Base-by-base conservation (phyloP, 257 asterid species). In the Catharanthus roseus region DNA sequence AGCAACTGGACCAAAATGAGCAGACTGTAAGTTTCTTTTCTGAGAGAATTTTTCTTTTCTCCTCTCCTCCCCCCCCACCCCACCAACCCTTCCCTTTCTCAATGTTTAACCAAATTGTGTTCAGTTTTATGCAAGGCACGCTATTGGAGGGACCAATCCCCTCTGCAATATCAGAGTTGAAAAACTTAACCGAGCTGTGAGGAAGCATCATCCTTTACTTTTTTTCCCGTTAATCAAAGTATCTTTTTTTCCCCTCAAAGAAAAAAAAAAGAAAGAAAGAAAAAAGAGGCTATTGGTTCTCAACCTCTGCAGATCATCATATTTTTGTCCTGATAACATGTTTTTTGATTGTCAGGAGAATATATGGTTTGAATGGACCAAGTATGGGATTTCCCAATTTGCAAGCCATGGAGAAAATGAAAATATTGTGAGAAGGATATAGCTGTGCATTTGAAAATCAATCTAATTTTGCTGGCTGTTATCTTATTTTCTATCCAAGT, bases 111-210 rank as follows among this genome's bases (percentile, higher is more conserved):
- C 65, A 42, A 76, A 67, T 73, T 70, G 76, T 33, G 77, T 82
- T 75, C 88, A 90, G 98, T 47, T 87, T 88, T 77, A 74, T 90
- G 85, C 91, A 90, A 79, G 98, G 98, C 64, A 87, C 97, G 12
- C 78, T 77, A 73, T 60, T 92, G 87, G 88, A 85, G 82, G 96
- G 96, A 67, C 97, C 98, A 11, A 79, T 92, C 73, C 95, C 95
- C 65, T 77, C 77, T 55, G 61, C 76, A 18, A 79, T 90, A 76
- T 84, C 90, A 73, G 78, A 4, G 77, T 68, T 88, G 78, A 78
- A 10, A 80, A 88, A 76, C 78, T 69, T 92, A 82, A 29, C 44
- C 7, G 4, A 53, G 5, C 33, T 92, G 98, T 92, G 85, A 88
- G 95, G 70, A 58, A 56, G n/a, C n/a, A n/a, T 45, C 65, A 49